Conservation (phyloP, 2,329 filamentous ascomycete genomes). For the Colletotrichum sp. region DNA sequence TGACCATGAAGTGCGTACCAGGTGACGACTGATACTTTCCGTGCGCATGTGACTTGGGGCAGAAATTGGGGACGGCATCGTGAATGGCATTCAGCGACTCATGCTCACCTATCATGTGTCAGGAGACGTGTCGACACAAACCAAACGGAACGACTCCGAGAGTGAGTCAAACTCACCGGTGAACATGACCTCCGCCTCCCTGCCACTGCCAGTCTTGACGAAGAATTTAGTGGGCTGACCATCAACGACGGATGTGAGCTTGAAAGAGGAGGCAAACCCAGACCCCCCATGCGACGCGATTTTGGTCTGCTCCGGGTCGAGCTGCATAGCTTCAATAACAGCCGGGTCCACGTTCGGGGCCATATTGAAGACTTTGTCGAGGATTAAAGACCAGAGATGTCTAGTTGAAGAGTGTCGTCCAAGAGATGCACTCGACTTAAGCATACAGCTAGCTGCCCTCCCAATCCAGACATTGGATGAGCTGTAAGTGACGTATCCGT, state of each 20-base stretch:
- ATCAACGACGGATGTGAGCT: constrained; percentile 50
- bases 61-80: constrained; percentile 72
- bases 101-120: constrained; percentile 70
- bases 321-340: constrained; percentile 63
- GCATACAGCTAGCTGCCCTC: not conserved
- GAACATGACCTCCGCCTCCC: constrained; percentile 72
- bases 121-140: not conserved
- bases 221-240: constrained; percentile 66
- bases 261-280: constrained; percentile 72
- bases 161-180: constrained; percentile 47
- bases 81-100: constrained; percentile 85
- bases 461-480: constrained; percentile 1
- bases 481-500: constrained; percentile 8
- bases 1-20: constrained; percentile 64
- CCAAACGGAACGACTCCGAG: not conserved
- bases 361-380: not conserved
- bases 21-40: constrained; percentile 64
- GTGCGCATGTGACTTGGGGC: constrained; percentile 76
- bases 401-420: not conserved
- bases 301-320: constrained; percentile 59
- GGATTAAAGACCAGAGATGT: not conserved
- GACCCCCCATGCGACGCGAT: constrained; percentile 69
- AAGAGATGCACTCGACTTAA: not conserved
- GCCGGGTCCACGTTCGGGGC: constrained; percentile 62
- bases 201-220: constrained; percentile 71